Conservation (phyloP, 1,284 basidiomycete genomes). For the Mycena citricolor region DNA sequence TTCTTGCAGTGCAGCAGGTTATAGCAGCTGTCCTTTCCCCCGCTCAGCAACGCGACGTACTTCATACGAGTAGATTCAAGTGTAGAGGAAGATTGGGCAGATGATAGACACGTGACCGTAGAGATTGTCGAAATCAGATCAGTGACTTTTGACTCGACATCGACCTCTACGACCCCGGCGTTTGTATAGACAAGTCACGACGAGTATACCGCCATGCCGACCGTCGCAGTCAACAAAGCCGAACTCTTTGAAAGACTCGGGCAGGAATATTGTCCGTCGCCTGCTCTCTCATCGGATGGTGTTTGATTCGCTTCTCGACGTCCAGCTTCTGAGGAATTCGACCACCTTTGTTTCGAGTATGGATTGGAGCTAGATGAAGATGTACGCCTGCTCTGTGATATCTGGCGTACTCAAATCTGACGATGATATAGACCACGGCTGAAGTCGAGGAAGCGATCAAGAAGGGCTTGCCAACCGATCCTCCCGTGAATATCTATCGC, state of each 20-base stretch:
- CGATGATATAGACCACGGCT: constrained; percentile 71
- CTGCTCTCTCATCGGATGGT: constrained; percentile 12
- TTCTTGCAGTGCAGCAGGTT: constrained; percentile 88
- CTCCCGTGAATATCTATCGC: constrained; percentile 57
- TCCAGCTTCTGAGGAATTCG: constrained; percentile 91
- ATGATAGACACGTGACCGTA: constrained; percentile 22
- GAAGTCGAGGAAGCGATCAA: constrained; percentile 82
- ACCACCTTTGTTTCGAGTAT: constrained; percentile 95
- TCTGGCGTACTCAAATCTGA: constrained; percentile 9
- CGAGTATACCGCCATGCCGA: constrained; percentile 69
- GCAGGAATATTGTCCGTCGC: constrained; percentile 69
- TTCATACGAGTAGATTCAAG: no score
- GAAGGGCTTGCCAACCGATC: constrained; percentile 79
- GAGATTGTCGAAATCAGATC: constrained; percentile 16
- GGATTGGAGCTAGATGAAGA: constrained; percentile 98
- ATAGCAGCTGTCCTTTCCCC: constrained; percentile 98
- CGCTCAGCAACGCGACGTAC: constrained; percentile 93
- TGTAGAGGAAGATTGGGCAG: constrained; percentile 1
- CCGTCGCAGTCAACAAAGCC: constrained; percentile 92
- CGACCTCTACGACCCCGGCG: not conserved
- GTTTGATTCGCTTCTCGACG: constrained; percentile 27
- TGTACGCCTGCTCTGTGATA: constrained; percentile 50
- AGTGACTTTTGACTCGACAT: constrained; percentile 9
- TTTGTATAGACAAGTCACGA: not conserved
- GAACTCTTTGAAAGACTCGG: constrained; percentile 91